Base-by-base conservation (phyloP, 768 basidiomycete genomes). In the Podaxis sp. region DNA sequence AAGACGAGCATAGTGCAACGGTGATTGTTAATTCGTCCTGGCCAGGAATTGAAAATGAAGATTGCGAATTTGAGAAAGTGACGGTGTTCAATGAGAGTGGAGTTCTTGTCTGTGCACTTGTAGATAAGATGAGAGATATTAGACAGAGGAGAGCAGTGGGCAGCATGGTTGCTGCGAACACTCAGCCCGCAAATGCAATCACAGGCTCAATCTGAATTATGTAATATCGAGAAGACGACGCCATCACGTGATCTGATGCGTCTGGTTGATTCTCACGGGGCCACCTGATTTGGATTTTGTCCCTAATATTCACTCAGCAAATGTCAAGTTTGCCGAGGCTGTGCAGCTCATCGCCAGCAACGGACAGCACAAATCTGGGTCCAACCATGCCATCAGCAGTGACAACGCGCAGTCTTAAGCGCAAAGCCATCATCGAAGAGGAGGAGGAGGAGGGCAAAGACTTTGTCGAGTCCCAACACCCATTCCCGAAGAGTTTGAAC, bases 371-470 rank as follows among this genome's bases (percentile, higher is more conserved):
- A 59, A 51, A 64, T n/a, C 50, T 23, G 64, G 65, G 21, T 55
- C 65, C 63, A 27, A 70, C 73, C 21, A 64, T 75, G 48, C 65
- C 72, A 6, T 42, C 72, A 11, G 67, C 70, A 50, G 57, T 66
- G 16, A 66, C 64, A 61, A 63, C 70, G 11, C 64, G 62, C 46
- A 72, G 67, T 53, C 67, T 79, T 59, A 80, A 87, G 73, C 75
- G 78, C 51, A 81, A 80, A 66, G 70, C 73, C 2, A 71, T 69
- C 37, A 66, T 69, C n/a, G 81, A 85, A 55, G 83, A 83, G 23
- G 77, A 80, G 3, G 81, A 21, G 21, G 75, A 74, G 48, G 76
- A 70, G 16, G 70, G 74, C 58, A 79, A 82, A 2, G 28, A 61
- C 11, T 46, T 46, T 21, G 38, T n/a, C 55, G n/a, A n/a, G n/a